Percentiles rank a stretch among this genome's conserved stretches.
phyloP scores from a whole-genome alignment of 495 filamentous ascomycete genomes.

The Daldinia grandis region DNA sequence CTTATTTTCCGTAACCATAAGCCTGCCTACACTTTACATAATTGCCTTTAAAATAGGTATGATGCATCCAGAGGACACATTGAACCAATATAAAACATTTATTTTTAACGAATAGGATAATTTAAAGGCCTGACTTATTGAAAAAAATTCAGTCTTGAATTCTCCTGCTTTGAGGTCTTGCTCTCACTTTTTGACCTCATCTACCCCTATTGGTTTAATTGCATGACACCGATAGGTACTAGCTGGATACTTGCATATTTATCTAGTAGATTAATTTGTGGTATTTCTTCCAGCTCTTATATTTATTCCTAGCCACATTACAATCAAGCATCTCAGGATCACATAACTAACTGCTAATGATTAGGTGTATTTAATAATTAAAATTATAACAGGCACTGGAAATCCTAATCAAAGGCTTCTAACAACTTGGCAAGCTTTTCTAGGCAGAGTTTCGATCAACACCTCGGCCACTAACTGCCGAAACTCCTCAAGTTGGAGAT shows the following conservation, averaged over 20 bases:
- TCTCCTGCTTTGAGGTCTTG: too few relatives aligned
- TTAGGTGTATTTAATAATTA: too few relatives aligned
- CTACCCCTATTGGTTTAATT: not conserved
- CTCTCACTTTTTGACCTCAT: too few relatives aligned
- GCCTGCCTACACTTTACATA: not conserved
- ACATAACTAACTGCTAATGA: too few relatives aligned
- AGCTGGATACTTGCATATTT: not conserved
- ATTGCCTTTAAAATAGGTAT: too few relatives aligned
- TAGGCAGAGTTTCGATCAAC: not conserved
- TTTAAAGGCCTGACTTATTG: too few relatives aligned
- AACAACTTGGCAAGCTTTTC: not conserved
- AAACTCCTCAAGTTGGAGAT: conserved; percentile 26
- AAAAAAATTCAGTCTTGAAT: too few relatives aligned
- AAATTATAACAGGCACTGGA: too few relatives aligned
- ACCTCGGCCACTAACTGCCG: conserved; percentile 22
- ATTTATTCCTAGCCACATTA: not conserved
- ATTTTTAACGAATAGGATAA: too few relatives aligned
- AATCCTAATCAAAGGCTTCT: not conserved
- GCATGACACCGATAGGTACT: not conserved
- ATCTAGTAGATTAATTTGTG: not conserved
- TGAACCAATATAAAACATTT: too few relatives aligned
- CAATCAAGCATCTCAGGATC: too few relatives aligned
- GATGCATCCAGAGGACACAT: too few relatives aligned
- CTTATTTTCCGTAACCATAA: not conserved
- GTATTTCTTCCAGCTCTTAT: not conserved